Percentiles rank a stretch among this genome's conserved stretches.
These are phyloP conservation scores for Fistulinella cinereoalba DNA, from an alignment of 1,284 basidiomycete species.

Conservation along the genomic window DNA sequence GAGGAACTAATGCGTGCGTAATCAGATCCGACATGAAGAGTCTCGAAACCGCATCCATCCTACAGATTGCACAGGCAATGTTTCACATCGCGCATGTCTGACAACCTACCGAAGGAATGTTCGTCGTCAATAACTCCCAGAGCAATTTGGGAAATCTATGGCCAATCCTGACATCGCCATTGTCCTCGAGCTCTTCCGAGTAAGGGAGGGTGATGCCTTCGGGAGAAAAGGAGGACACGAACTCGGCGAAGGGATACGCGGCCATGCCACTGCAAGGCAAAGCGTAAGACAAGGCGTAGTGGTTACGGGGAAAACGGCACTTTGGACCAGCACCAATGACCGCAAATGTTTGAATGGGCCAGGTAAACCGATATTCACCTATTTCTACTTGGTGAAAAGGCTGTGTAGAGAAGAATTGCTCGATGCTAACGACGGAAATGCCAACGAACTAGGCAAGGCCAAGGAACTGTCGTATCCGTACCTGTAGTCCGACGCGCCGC, in stretches of 20 bases:
- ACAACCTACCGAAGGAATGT: constrained; percentile 12
- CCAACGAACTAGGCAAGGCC: too few species aligned
- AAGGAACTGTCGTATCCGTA: too few species aligned
- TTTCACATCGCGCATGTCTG: neutral
- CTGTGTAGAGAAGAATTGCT: too few species aligned
- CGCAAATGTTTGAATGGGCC: constrained; percentile 16
- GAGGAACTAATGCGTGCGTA: constrained; percentile 5
- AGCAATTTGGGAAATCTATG: constrained; percentile 12
- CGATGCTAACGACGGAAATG: neutral
- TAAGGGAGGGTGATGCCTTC: constrained; percentile 4
- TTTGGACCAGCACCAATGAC: constrained; percentile 18
- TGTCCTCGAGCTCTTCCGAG: constrained; percentile 9
- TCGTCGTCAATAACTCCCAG: constrained; percentile 16
- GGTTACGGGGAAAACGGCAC: neutral
- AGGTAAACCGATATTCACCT: constrained; percentile 7
- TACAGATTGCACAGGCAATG: neutral
- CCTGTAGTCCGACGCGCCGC: too few species aligned
- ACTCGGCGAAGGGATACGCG: neutral
- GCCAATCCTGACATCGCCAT: constrained; percentile 1
- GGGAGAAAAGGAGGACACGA: constrained; percentile 13
- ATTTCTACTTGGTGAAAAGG: too few species aligned
- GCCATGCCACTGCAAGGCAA: too few species aligned
- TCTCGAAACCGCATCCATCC: neutral
- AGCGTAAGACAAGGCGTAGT: too few species aligned
- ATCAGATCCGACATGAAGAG: neutral